Evolutionary conservation across 805 yeast genomes (phyloP).

Genomic region (Wickerhamiella occidentalis): DNA sequence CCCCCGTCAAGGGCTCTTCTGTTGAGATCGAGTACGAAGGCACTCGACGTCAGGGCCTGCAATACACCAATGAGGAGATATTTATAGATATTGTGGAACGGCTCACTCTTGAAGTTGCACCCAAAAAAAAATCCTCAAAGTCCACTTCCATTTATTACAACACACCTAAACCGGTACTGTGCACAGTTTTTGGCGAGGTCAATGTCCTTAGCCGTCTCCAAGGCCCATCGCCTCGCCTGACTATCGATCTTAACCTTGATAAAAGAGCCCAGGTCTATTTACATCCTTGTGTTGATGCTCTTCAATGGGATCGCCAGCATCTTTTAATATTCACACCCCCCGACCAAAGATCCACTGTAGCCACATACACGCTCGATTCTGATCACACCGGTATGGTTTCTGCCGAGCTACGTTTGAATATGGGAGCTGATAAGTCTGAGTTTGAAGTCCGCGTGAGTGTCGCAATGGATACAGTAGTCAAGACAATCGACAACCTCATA

Average conservation of each 20-base stretch:
- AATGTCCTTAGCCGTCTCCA: slow-evolving; percentile 57
- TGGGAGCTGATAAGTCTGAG: slow-evolving; percentile 43
- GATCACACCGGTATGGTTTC: slow-evolving; percentile 41
- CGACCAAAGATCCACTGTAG: slow-evolving; percentile 58
- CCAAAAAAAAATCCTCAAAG: background rate
- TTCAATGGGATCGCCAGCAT: slow-evolving; percentile 41
- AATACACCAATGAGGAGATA: slow-evolving; percentile 69
- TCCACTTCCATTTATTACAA: slow-evolving; percentile 22
- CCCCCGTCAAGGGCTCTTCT: slow-evolving; percentile 38
- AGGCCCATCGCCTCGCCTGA: slow-evolving; percentile 57
- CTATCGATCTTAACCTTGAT: slow-evolving; percentile 37
- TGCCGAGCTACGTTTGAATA: slow-evolving; percentile 41
- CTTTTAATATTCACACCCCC: slow-evolving; percentile 69
- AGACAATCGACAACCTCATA: slow-evolving; percentile 37
- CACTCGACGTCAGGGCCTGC: slow-evolving; percentile 69
- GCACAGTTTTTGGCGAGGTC: slow-evolving; percentile 47
- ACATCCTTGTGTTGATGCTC: slow-evolving; percentile 54
- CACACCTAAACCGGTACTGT: slow-evolving; percentile 20
- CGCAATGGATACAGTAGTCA: slow-evolving; percentile 34
- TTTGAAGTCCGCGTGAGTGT: slow-evolving; percentile 49
- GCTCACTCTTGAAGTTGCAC: slow-evolving; percentile 39
- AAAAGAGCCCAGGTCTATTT: slow-evolving; percentile 27
- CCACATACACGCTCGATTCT: slow-evolving; percentile 48
- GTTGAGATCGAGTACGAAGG: slow-evolving; percentile 34
- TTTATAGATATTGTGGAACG: slow-evolving; percentile 71